phyloP scores from a whole-genome alignment of 768 basidiomycete genomes.

The Tylopilus felleus region DNA sequence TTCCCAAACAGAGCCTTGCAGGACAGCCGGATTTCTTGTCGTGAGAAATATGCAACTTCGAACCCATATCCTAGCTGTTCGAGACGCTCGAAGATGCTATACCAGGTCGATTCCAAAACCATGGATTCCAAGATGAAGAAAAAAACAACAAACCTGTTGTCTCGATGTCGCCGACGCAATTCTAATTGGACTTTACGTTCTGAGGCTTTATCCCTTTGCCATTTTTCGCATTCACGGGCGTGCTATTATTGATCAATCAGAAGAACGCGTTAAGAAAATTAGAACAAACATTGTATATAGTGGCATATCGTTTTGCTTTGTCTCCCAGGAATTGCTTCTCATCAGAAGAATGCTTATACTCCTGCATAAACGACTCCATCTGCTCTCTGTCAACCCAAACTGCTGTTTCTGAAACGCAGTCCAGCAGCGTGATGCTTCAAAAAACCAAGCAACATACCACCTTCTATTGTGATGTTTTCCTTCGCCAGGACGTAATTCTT shows the following conservation, averaged over 20 bases:
- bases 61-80: background rate
- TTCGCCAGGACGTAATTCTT: background rate
- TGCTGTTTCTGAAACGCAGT: background rate
- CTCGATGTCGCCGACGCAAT: background rate
- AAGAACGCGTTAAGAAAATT: background rate
- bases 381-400: slow-evolving; percentile 3
- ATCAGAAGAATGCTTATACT: background rate
- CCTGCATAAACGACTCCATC: background rate
- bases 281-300: background rate
- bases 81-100: slow-evolving; percentile 10
- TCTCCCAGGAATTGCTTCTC: background rate
- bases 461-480: background rate
- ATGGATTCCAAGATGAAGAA: too few species aligned
- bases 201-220: background rate
- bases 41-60: background rate
- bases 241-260: background rate
- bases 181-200: background rate
- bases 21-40: accelerated
- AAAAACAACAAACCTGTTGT: background rate
- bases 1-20: slow-evolving; percentile 1
- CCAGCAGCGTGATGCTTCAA: background rate
- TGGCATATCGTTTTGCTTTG: background rate
- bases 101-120: background rate
- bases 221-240: background rate
- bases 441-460: background rate